Percentiles rank a stretch among this genome's conserved stretches.
Evolutionary conservation across 1,139 yeast species (phyloP).

Genomic region (Spencermartinsiella ligniputridi): DNA sequence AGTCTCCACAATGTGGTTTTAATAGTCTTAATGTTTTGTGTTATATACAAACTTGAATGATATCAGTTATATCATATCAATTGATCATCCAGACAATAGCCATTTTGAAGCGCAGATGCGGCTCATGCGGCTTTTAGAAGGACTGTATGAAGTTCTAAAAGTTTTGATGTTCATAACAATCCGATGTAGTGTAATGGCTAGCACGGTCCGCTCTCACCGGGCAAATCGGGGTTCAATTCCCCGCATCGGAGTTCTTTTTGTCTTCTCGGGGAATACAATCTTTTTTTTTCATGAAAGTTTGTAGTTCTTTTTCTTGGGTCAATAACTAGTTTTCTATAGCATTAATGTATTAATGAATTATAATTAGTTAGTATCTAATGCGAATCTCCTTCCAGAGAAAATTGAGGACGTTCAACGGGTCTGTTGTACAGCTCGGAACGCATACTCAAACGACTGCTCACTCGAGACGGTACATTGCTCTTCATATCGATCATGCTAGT

Average conservation of each 20-base stretch:
- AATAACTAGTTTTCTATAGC: too few species aligned
- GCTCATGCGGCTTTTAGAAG: too few species aligned
- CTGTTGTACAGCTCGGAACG: slow-evolving; percentile 10
- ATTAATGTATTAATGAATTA: too few species aligned
- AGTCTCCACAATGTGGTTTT: too few species aligned
- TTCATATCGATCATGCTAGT: slow-evolving; percentile 29
- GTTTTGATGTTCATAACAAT: neutral
- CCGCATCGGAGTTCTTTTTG: slow-evolving; percentile 7
- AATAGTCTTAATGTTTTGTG: too few species aligned
- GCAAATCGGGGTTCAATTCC: slow-evolving; percentile 9
- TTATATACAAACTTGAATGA: too few species aligned
- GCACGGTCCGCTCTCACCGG: slow-evolving; percentile 10
- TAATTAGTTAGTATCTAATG: neutral
- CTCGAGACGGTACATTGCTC: slow-evolving; percentile 20
- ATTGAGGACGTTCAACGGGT: slow-evolving; percentile 7
- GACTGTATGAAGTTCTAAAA: too few species aligned
- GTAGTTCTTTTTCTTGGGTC: too few species aligned
- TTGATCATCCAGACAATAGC: too few species aligned
- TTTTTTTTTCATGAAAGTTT: neutral
- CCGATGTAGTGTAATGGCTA: slow-evolving; percentile 9
- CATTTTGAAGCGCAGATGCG: too few species aligned
- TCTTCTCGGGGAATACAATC: neutral
- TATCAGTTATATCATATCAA: too few species aligned
- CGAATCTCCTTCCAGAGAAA: slow-evolving; percentile 10
- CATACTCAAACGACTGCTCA: slow-evolving; percentile 21